phyloP scores from a whole-genome alignment of 1,284 basidiomycete genomes.

The Boletus smithii region DNA sequence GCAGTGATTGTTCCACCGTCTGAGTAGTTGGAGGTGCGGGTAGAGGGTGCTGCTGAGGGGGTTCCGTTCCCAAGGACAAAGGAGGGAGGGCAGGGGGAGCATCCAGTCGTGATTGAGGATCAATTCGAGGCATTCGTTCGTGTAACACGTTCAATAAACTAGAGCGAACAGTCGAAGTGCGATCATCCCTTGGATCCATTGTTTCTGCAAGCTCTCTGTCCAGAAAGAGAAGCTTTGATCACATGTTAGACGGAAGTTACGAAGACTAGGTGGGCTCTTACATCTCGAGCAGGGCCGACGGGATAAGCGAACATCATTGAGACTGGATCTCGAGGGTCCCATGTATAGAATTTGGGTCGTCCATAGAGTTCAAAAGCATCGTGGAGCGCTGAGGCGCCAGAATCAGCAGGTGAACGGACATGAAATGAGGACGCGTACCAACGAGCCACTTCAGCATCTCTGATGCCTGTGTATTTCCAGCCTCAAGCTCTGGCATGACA shows the following conservation, averaged over 20 bases:
- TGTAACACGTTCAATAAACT: conserved; percentile 62
- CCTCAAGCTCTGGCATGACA: conserved; percentile 78
- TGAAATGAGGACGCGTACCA: conserved; percentile 45
- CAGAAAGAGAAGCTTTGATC: conserved; percentile 74
- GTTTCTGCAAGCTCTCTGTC: conserved; percentile 80
- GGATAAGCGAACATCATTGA: conserved; percentile 85
- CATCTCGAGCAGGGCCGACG: conserved; percentile 70
- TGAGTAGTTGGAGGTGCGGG: conserved; percentile 11
- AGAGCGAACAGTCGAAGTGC: conserved; percentile 65
- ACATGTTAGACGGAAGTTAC: conserved; percentile 14
- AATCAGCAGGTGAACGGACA: conserved; percentile 9
- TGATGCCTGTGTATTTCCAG: conserved; percentile 43
- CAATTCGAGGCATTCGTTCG: conserved; percentile 54
- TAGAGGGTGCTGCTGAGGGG: conserved; percentile 21
- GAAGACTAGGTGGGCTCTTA: conserved; percentile 37
- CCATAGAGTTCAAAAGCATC: conserved; percentile 88
- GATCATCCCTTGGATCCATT: conserved; percentile 77
- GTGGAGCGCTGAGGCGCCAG: conserved; percentile 62
- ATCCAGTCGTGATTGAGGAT: conserved; percentile 26
- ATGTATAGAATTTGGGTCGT: conserved; percentile 76
- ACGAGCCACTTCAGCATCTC: conserved; percentile 97
- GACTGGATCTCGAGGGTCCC: conserved; percentile 76
- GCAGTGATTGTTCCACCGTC: conserved; percentile 19
- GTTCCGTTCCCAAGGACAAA: conserved; percentile 11
- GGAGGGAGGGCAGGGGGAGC: conserved; percentile 20